Evolutionary conservation across 441 rosid species (phyloP).

Genomic region (Gossypium aridum): DNA sequence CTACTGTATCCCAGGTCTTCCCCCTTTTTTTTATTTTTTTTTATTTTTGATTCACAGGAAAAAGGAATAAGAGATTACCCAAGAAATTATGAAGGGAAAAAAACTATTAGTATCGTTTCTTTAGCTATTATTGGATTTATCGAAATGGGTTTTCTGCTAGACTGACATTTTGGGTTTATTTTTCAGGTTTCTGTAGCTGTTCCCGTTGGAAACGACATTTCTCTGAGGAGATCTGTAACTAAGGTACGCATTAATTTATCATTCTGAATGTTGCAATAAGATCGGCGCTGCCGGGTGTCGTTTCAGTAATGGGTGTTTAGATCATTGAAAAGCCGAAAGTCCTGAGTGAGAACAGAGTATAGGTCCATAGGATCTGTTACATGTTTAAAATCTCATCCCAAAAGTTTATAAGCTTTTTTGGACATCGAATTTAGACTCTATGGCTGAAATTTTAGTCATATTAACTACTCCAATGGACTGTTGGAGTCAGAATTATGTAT

Average conservation of each 20-base stretch:
- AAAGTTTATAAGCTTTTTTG: background rate
- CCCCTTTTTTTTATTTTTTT: background rate
- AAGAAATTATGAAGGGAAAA: background rate
- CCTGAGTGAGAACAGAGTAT: background rate
- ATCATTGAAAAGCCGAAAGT: background rate
- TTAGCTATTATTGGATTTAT: background rate
- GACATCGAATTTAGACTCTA: background rate
- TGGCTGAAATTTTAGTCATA: background rate
- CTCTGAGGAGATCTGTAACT: slow-evolving; percentile 1
- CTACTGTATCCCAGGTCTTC: background rate
- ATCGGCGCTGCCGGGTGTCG: background rate
- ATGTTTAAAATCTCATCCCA: background rate
- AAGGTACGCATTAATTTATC: background rate
- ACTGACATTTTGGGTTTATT: background rate
- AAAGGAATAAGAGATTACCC: background rate
- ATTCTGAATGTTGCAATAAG: background rate
- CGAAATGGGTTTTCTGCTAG: slow-evolving; percentile 1
- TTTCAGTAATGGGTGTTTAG: background rate
- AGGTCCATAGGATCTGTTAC: background rate
- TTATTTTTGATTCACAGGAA: background rate
- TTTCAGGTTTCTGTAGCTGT: slow-evolving; percentile 13
- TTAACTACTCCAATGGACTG: background rate
- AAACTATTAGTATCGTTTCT: background rate
- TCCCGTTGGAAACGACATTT: background rate
- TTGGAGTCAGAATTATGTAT: background rate